Conservation (phyloP, 768 basidiomycete species). For the Tylopilus plumbeoviolaceoides region DNA sequence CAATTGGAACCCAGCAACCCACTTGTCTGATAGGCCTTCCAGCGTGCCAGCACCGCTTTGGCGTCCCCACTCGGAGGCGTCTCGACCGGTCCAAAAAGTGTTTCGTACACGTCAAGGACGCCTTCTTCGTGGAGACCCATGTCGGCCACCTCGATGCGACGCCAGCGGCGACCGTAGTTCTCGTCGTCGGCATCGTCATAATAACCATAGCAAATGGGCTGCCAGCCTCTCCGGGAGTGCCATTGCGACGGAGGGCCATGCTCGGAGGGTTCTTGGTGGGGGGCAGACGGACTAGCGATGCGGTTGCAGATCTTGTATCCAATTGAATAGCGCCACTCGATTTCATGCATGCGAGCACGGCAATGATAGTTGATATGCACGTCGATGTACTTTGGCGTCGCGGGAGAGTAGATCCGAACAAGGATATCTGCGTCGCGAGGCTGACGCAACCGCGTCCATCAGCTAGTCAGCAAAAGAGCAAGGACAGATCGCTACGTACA, state of each 20-base stretch:
- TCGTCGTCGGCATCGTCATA: conserved; percentile 4
- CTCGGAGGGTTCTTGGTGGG: too few species aligned
- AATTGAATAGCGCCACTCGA: conserved; percentile 10
- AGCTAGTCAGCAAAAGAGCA: too few species aligned
- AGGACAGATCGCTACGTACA: neutral
- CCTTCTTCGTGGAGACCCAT: conserved; percentile 2
- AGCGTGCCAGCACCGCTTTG: neutral
- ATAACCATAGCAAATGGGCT: conserved; percentile 9
- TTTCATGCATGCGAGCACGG: neutral
- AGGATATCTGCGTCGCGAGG: neutral
- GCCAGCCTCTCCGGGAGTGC: conserved; percentile 8
- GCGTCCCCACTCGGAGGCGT: neutral
- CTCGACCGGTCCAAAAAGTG: conserved; percentile 5
- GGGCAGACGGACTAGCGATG: too few species aligned
- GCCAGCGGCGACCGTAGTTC: neutral
- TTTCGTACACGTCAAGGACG: conserved; percentile 2
- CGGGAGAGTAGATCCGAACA: conserved; percentile 6
- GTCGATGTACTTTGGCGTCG: conserved; percentile 10
- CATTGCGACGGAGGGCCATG: neutral
- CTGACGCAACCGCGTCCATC: neutral
- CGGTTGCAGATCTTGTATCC: conserved; percentile 1
- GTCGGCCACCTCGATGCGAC: neutral
- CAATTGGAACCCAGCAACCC: conserved; percentile 11
- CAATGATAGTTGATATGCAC: conserved; percentile 8
- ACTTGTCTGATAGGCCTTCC: conserved; percentile 9